Percentiles rank a stretch among this genome's conserved stretches.
phyloP scores from a whole-genome alignment of 805 yeast species.

The Lipomyces yamadae region DNA sequence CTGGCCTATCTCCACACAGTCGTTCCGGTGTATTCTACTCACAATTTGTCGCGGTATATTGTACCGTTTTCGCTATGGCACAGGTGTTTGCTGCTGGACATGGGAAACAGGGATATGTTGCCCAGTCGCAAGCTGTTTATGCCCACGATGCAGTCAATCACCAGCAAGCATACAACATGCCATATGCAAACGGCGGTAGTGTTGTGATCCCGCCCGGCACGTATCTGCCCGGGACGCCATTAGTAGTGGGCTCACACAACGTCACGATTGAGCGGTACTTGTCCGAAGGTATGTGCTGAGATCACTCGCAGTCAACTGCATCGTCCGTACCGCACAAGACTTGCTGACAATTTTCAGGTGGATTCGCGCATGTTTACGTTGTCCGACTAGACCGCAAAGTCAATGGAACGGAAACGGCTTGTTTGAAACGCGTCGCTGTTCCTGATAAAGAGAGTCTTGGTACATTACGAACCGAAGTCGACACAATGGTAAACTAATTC shows the following conservation, averaged over 20 bases:
- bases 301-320: background rate
- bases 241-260: constrained; percentile 83
- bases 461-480: constrained; percentile 89
- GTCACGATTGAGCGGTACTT: constrained; percentile 72
- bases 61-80: constrained; percentile 10
- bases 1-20: background rate
- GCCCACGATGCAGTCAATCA: background rate
- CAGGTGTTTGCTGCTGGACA: constrained; percentile 16
- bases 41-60: background rate
- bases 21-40: background rate
- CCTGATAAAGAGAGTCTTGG: constrained; percentile 87
- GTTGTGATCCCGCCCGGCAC: constrained; percentile 43
- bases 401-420: constrained; percentile 62
- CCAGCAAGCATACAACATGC: constrained; percentile 13
- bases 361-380: constrained; percentile 93
- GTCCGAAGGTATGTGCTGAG: constrained; percentile 61
- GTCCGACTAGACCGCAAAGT: constrained; percentile 69
- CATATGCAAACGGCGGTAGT: background rate
- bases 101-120: constrained; percentile 16
- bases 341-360: constrained; percentile 50
- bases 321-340: background rate
- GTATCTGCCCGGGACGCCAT: constrained; percentile 73
- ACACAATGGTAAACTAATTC: constrained; percentile 66
- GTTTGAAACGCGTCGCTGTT: constrained; percentile 92
- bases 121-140: constrained; percentile 14